Conservation (phyloP, 352 stramenopile species). For the Globisporangium viniferum region DNA sequence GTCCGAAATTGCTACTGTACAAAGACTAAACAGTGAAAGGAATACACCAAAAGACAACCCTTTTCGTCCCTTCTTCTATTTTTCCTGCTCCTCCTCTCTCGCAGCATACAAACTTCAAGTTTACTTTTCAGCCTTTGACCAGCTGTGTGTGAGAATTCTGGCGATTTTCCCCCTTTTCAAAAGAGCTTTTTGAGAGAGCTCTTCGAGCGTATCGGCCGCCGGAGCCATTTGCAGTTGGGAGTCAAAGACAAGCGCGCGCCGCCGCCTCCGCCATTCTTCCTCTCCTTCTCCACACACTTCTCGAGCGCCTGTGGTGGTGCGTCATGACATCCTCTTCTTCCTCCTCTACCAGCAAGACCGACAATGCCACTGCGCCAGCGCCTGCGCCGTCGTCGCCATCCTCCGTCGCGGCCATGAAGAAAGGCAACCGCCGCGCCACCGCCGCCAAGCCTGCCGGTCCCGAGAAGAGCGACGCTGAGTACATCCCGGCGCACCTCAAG, state of each 20-base stretch:
- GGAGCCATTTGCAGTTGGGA: not conserved
- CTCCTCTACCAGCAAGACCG: not conserved
- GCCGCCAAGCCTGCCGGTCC: not conserved
- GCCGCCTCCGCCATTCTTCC: not conserved
- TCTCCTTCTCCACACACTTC: not conserved
- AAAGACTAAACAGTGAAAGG: too few species aligned
- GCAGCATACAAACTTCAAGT: not conserved
- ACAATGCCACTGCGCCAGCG: not conserved
- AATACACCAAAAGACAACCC: not conserved
- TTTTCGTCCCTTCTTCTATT: not conserved
- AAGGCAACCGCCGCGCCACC: not conserved
- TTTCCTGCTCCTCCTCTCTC: not conserved
- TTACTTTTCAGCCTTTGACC: not conserved
- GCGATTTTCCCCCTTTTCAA: not conserved
- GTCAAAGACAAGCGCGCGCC: conserved; percentile 1
- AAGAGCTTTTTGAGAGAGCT: not conserved
- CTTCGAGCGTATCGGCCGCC: not conserved
- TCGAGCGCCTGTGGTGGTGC: not conserved
- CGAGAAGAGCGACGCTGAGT: conserved; percentile 62
- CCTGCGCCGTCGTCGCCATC: conserved; percentile 6
- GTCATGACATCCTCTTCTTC: conserved; percentile 7
- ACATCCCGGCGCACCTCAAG: conserved; percentile 83
- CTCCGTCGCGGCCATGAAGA: conserved; percentile 10
- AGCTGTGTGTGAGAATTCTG: not conserved
- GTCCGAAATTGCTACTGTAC: too few species aligned